A percentile compares a stretch with the other conserved stretches of the same genome.
Evolutionary conservation across 768 basidiomycete genomes (phyloP).

Genomic region (Tylopilus felleus): DNA sequence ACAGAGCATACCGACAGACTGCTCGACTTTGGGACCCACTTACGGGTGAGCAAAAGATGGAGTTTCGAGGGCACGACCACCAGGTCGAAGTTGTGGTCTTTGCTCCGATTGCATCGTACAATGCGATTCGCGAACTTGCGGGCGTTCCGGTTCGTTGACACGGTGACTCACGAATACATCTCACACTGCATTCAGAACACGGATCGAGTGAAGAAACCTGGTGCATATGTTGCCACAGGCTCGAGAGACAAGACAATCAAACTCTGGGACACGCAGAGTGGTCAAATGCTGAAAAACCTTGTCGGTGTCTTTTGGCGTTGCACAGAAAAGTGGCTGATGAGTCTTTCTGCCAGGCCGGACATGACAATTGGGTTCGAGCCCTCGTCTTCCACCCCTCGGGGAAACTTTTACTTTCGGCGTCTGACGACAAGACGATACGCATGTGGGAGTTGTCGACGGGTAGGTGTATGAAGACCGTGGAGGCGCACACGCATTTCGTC

Average conservation of each 20-base stretch:
- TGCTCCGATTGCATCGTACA: conserved; percentile 71
- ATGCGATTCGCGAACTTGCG: conserved; percentile 73
- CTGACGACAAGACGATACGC: conserved; percentile 88
- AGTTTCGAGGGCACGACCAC: conserved; percentile 85
- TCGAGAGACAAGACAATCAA: conserved; percentile 91
- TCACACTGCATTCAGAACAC: conserved; percentile 39
- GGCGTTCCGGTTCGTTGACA: conserved; percentile 57
- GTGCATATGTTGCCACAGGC: conserved; percentile 71
- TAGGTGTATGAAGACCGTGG: conserved; percentile 80
- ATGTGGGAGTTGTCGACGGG: conserved; percentile 89
- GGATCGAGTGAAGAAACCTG: conserved; percentile 48
- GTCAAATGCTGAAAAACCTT: conserved; percentile 76
- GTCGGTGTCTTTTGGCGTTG: conserved; percentile 37
- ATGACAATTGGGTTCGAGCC: conserved; percentile 90
- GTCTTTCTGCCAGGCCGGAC: conserved; percentile 50
- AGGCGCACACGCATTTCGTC: conserved; percentile 85
- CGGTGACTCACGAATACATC: not conserved
- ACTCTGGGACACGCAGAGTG: conserved; percentile 83
- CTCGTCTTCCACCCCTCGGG: conserved; percentile 88
- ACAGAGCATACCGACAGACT: conserved; percentile 46
- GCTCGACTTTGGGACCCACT: conserved; percentile 71
- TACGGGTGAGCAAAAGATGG: conserved; percentile 74
- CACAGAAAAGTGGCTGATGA: conserved; percentile 1
- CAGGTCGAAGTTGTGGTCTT: conserved; percentile 81
- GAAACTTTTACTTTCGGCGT: conserved; percentile 85